Percentiles rank a stretch among this genome's conserved stretches.
phyloP scores from a whole-genome alignment of 352 stramenopile genomes.

The Plasmopara viticola region DNA sequence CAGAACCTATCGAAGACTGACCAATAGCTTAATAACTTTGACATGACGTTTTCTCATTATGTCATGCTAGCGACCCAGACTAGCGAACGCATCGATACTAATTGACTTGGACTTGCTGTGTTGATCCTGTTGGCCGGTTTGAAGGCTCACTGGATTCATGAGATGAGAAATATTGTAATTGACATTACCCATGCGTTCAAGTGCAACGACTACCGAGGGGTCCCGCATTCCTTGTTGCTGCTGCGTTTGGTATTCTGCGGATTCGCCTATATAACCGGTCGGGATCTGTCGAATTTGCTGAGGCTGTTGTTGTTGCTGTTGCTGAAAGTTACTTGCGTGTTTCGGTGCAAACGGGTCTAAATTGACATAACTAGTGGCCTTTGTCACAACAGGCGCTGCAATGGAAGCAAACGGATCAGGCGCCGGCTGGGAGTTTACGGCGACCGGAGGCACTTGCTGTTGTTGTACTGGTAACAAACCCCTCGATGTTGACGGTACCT shows the following conservation, averaged over 20 bases:
- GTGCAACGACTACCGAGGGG: slow-evolving; percentile 13
- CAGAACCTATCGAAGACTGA: too few species aligned
- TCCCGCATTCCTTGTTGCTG: slow-evolving; percentile 23
- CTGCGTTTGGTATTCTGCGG: slow-evolving; percentile 8
- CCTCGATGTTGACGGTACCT: slow-evolving; percentile 23
- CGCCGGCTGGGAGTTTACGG: background rate
- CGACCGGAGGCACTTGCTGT: slow-evolving; percentile 9
- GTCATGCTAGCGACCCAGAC: slow-evolving; percentile 30
- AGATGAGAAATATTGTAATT: slow-evolving; percentile 83
- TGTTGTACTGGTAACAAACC: slow-evolving; percentile 16
- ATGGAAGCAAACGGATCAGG: slow-evolving; percentile 52
- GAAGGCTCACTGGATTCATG: slow-evolving; percentile 70
- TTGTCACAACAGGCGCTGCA: slow-evolving; percentile 33
- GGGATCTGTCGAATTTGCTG: slow-evolving; percentile 20
- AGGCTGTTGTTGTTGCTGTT: slow-evolving; percentile 15
- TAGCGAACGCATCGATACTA: slow-evolving; percentile 79
- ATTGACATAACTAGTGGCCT: slow-evolving; percentile 42
- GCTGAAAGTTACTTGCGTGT: slow-evolving; percentile 18
- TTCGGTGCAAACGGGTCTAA: slow-evolving; percentile 42
- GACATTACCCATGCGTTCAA: slow-evolving; percentile 24
- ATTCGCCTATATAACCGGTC: slow-evolving; percentile 12
- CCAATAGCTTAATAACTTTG: too few species aligned
- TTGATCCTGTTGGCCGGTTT: slow-evolving; percentile 28
- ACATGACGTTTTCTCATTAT: too few species aligned
- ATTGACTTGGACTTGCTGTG: slow-evolving; percentile 46